phyloP scores from a whole-genome alignment of 768 basidiomycete species.

The Pulveroboletus ravenelii region DNA sequence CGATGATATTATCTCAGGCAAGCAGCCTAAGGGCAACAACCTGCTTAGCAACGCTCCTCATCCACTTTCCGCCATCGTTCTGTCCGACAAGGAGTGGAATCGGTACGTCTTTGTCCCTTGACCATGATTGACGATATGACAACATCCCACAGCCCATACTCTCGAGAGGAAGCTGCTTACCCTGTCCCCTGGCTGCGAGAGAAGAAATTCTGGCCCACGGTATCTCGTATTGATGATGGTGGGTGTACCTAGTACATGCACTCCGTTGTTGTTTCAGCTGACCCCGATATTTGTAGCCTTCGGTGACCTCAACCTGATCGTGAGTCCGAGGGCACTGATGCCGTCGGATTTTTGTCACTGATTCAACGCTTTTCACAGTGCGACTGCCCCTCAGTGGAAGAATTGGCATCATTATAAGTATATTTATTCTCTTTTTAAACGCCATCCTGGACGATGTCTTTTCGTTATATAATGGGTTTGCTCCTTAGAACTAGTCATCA shows the following conservation, averaged over 20 bases:
- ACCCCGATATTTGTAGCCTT: constrained; percentile 52
- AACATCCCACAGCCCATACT: constrained; percentile 63
- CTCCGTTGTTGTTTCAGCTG: neutral
- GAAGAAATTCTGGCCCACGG: constrained; percentile 96
- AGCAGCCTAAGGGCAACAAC: constrained; percentile 89
- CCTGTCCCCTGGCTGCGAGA: constrained; percentile 77
- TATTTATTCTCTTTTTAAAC: constrained; percentile 18
- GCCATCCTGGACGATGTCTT: constrained; percentile 19
- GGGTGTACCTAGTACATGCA: constrained; percentile 24
- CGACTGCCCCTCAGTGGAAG: constrained; percentile 83
- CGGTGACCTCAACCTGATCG: constrained; percentile 87
- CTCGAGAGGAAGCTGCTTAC: constrained; percentile 86
- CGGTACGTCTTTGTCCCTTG: constrained; percentile 42
- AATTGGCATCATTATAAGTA: constrained; percentile 44
- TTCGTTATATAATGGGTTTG: constrained; percentile 35
- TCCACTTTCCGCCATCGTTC: constrained; percentile 65
- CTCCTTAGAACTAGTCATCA: constrained; percentile 43
- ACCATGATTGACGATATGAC: constrained; percentile 4
- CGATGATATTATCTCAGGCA: constrained; percentile 79
- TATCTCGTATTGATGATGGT: constrained; percentile 93
- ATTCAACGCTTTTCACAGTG: constrained; percentile 44
- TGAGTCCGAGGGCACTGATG: constrained; percentile 38
- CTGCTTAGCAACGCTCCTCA: constrained; percentile 93
- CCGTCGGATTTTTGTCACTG: constrained; percentile 6
- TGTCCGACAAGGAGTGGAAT: constrained; percentile 83